A percentile compares a stretch with the other conserved stretches of the same genome.
Conservation (phyloP, 2,329 filamentous ascomycete species). For the Fusarium kyushuense region DNA sequence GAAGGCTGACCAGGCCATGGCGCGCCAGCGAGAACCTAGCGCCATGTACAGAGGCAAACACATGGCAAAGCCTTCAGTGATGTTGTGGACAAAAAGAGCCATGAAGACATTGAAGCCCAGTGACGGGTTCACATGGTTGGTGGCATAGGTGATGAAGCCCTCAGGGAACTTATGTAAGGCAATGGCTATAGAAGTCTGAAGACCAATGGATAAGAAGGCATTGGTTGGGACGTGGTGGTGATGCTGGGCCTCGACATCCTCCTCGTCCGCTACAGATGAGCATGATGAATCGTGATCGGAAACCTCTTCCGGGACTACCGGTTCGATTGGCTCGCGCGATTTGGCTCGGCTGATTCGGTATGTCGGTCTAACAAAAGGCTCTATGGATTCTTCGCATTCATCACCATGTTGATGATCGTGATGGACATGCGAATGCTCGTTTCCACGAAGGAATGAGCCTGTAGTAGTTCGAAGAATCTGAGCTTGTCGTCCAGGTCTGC, state of each 20-base stretch:
- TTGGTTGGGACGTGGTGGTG: constrained; percentile 97
- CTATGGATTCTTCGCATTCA: constrained; percentile 34
- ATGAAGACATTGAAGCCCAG: constrained; percentile 94
- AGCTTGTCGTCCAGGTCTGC: constrained; percentile 49
- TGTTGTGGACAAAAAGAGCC: constrained; percentile 97
- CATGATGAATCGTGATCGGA: constrained; percentile 46
- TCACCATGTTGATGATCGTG: constrained; percentile 44
- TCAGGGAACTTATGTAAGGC: constrained; percentile 96
- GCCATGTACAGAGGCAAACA: constrained; percentile 93
- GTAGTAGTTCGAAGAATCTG: constrained; percentile 59
- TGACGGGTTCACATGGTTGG: constrained; percentile 92
- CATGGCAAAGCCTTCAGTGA: constrained; percentile 96
- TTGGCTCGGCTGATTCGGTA: constrained; percentile 55
- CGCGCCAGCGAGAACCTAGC: constrained; percentile 80
- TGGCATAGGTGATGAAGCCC: constrained; percentile 90
- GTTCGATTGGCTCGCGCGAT: constrained; percentile 54
- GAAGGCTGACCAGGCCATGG: constrained; percentile 85
- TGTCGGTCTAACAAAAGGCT: constrained; percentile 50
- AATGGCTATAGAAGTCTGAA: constrained; percentile 95
- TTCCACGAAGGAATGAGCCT: constrained; percentile 50
- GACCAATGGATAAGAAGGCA: constrained; percentile 91
- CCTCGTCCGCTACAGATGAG: constrained; percentile 52
- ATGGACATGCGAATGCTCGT: constrained; percentile 46
- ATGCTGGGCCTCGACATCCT: constrained; percentile 69
- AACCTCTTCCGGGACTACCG: constrained; percentile 40